phyloP scores from a whole-genome alignment of 805 yeast species.

The Lipomyces japonicus region DNA sequence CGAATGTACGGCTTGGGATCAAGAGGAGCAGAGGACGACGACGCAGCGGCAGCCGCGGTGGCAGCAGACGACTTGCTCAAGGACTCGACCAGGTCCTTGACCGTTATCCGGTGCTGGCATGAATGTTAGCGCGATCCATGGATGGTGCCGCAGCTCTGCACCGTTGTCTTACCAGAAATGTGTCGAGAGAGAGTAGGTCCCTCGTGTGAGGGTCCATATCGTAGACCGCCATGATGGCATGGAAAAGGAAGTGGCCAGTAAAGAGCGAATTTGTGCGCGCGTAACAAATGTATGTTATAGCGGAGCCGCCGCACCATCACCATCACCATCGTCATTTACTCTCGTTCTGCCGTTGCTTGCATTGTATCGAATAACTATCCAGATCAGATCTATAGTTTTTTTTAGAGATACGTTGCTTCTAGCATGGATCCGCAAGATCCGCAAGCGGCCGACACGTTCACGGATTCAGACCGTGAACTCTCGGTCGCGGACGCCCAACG shows the following conservation, averaged over 20 bases:
- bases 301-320: too few species aligned
- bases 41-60: not conserved
- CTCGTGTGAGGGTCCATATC: constrained; percentile 25
- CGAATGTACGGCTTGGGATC: constrained; percentile 87
- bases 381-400: too few species aligned
- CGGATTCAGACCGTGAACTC: not conserved
- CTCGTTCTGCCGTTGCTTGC: too few species aligned
- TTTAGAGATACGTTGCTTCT: too few species aligned
- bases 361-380: too few species aligned
- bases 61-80: constrained; percentile 11
- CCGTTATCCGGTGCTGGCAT: constrained; percentile 11
- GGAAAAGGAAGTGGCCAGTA: too few species aligned
- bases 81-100: constrained; percentile 27
- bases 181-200: constrained; percentile 28
- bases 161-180: constrained; percentile 22
- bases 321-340: too few species aligned
- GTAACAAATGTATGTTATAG: too few species aligned
- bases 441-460: too few species aligned
- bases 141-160: too few species aligned
- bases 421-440: too few species aligned
- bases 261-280: too few species aligned
- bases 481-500: not conserved
- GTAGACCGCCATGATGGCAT: constrained; percentile 23
- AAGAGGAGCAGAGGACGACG: not conserved
- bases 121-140: not conserved